Evolutionary conservation across 495 filamentous ascomycete species (phyloP), one percentile per base, ranked within the genome.

Genomic region (Annulohypoxylon maeteangense): DNA sequence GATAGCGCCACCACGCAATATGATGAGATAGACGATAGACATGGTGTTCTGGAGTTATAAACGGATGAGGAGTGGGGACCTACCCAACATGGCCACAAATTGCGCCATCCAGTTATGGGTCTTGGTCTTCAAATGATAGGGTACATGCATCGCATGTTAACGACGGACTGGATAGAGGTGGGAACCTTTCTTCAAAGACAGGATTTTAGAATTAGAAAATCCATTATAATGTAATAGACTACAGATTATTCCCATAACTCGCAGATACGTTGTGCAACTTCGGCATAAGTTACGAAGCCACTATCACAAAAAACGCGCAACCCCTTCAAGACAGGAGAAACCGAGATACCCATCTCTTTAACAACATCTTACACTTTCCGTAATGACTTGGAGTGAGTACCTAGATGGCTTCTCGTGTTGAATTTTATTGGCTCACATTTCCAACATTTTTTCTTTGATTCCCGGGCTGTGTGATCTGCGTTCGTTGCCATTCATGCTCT

Each of bases 161-260:
- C n/a, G 44, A 34, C 34, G n/a, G 23, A 16, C 25, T 44, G 23
- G 20, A 59, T 54, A 29, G 11, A 64, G 12, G 11, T 25, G 36
- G 44, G 11, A 23, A 11, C 23, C 47, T 47, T 50, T 44, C 29
- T 57, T 58, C 10, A 14, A 45, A 64, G 53, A 59, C 34, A 8
- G 34, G 31, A n/a, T 25, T 16, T 57, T 69, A 63, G 53, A 62
- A 34, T 32, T 63, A 64, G 53, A 64, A 25, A 27, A 58, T 56
- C 42, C 6, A 27, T 20, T 27, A 29, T 60, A 44, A 48, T 55
- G 50, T 32, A 58, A 40, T 70, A 65, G 47, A 65, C 42, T 7
- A 4, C 31, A n/a, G 10, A 45, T 4, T 67, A 61, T 62, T 40
- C 14, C 36, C 48, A 53, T 4, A 14, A 31, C 16, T 25, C 18